Conservation (phyloP, 148 eudicot genomes). For the Nepenthes gracilis region DNA sequence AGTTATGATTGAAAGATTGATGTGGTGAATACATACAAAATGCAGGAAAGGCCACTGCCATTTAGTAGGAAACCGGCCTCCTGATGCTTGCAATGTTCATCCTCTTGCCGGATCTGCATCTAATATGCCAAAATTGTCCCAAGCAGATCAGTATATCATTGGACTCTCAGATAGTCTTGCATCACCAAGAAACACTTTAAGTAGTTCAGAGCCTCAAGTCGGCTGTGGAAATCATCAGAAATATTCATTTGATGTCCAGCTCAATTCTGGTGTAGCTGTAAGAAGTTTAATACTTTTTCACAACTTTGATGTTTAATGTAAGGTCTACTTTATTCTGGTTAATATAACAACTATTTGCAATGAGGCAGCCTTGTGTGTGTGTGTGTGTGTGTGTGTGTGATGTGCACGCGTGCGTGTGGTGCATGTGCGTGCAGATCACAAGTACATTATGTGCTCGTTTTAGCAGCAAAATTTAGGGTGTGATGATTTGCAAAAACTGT, state of each 20-base stretch:
- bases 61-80: conserved; percentile 46
- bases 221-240: conserved; percentile 9
- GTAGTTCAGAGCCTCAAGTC: conserved; percentile 10
- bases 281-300: too few relatives aligned
- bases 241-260: conserved; percentile 18
- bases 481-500: too few relatives aligned
- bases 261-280: conserved; percentile 11
- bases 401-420: too few relatives aligned
- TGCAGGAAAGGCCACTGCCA: conserved; percentile 75
- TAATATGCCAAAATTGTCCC: conserved; percentile 22
- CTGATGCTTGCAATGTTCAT: conserved; percentile 13
- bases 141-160: conserved; percentile 10
- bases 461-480: too few relatives aligned
- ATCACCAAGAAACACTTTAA: conserved; percentile 13
- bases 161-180: conserved; percentile 17
- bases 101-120: conserved; percentile 19
- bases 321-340: too few relatives aligned
- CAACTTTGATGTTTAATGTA: too few relatives aligned
- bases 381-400: too few relatives aligned
- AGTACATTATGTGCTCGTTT: too few relatives aligned
- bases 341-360: too few relatives aligned
- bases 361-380: too few relatives aligned
- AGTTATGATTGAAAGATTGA: background rate
- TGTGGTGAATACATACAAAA: background rate
- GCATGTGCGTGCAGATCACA: too few relatives aligned